Conservation (phyloP, 169 alveolate species). For the Amoebophrya sp. region DNA sequence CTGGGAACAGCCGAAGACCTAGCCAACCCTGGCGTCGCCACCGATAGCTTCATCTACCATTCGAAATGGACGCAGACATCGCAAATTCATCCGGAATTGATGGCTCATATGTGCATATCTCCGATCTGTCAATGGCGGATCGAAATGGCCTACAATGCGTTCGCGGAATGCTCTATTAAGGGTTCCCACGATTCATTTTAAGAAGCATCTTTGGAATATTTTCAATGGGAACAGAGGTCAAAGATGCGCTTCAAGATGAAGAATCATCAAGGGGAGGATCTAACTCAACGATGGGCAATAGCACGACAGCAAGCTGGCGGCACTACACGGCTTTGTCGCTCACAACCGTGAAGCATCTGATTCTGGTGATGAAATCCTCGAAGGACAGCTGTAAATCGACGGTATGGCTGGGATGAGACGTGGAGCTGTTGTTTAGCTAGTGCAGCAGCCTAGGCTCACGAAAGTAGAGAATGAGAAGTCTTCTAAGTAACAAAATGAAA, state of each 20-base stretch:
- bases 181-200: too few relatives aligned
- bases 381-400: background rate
- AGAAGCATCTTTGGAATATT: too few relatives aligned
- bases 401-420: too few relatives aligned
- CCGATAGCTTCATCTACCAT: background rate
- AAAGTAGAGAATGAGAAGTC: too few relatives aligned
- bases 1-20: background rate
- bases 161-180: background rate
- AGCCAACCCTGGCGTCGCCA: background rate
- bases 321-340: background rate
- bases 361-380: background rate
- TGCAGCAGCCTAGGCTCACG: too few relatives aligned
- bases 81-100: background rate
- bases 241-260: too few relatives aligned
- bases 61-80: constrained; percentile 5
- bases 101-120: background rate
- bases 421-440: too few relatives aligned
- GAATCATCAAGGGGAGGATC: too few relatives aligned
- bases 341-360: background rate
- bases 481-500: too few relatives aligned
- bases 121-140: constrained; percentile 6
- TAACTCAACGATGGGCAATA: too few relatives aligned
- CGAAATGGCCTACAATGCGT: constrained; percentile 9
- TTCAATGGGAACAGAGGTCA: too few relatives aligned
- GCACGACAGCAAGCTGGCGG: background rate